Evolutionary conservation across 73 alveolate genomes (phyloP).

Genomic region (Effrenium voratum): DNA sequence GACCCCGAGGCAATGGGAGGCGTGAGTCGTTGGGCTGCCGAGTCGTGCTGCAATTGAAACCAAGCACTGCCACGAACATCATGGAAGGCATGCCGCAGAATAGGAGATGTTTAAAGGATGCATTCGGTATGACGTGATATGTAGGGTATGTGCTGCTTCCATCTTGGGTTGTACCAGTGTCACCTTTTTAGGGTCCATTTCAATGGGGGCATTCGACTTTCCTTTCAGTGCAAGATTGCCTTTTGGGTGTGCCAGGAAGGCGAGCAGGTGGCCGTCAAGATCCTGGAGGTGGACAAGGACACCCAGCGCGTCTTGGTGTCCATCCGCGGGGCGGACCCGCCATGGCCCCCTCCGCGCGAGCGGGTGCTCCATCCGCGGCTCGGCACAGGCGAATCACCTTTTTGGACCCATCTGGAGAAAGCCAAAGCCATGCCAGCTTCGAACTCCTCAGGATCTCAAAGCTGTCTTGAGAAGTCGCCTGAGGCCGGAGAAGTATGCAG

Average conservation of each 20-base stretch:
- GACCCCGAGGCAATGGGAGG: too few relatives aligned
- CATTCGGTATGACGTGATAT: too few relatives aligned
- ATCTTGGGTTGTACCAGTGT: too few relatives aligned
- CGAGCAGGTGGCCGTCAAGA: constrained; percentile 85
- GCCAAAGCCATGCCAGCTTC: background rate
- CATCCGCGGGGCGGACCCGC: constrained; percentile 63
- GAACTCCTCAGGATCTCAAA: background rate
- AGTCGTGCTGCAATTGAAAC: too few relatives aligned
- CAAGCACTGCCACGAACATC: too few relatives aligned
- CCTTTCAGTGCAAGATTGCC: too few relatives aligned
- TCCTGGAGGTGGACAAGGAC: constrained; percentile 19
- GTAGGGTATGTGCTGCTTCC: too few relatives aligned
- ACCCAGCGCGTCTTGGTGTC: constrained; percentile 56
- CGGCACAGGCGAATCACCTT: background rate
- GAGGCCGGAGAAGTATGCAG: constrained; percentile 80
- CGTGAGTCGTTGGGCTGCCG: too few relatives aligned
- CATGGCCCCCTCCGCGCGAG: constrained; percentile 54
- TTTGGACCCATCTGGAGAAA: background rate
- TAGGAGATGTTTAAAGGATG: too few relatives aligned
- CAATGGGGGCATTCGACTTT: too few relatives aligned
- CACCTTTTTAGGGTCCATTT: too few relatives aligned
- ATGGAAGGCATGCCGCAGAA: too few relatives aligned
- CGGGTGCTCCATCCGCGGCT: constrained; percentile 53
- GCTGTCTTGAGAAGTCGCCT: background rate
- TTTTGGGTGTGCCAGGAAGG: constrained; percentile 39